Evolutionary conservation across 2,329 filamentous ascomycete genomes (phyloP).

Genomic region (Teratosphaeria viscida): DNA sequence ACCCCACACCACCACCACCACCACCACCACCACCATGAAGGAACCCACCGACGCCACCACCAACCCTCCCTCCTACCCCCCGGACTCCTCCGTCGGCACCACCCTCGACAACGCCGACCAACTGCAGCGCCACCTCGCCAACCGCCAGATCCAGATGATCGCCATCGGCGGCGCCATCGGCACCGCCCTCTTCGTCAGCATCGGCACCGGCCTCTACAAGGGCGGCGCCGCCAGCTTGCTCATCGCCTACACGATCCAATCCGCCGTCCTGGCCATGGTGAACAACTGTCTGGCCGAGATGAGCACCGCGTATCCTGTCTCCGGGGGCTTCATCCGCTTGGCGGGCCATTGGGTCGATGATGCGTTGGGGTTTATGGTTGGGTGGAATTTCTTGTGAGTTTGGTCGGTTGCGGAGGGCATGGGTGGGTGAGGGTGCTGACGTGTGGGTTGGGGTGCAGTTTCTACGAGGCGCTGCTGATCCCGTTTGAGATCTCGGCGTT

Average conservation of each 20-base stretch:
- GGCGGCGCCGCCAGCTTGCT: slow-evolving; percentile 46
- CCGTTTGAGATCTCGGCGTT: slow-evolving; percentile 44
- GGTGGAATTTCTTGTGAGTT: slow-evolving; percentile 22
- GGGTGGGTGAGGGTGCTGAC: not conserved
- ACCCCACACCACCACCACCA: not conserved
- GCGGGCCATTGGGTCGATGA: slow-evolving; percentile 57
- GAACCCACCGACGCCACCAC: not conserved
- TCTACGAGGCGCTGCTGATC: slow-evolving; percentile 42
- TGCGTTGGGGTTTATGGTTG: slow-evolving; percentile 48
- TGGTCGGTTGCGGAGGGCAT: not conserved
- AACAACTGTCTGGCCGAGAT: slow-evolving; percentile 59
- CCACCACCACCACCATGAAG: not conserved
- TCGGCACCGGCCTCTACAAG: slow-evolving; percentile 45
- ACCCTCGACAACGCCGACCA: slow-evolving; percentile 7
- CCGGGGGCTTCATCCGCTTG: slow-evolving; percentile 53
- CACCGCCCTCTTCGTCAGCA: slow-evolving; percentile 31
- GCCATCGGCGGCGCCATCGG: slow-evolving; percentile 27
- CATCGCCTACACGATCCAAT: slow-evolving; percentile 49
- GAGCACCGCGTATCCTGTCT: slow-evolving; percentile 52
- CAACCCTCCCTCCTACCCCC: not conserved
- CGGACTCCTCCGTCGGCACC: not conserved
- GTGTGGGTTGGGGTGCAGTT: slow-evolving; percentile 2
- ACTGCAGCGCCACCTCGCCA: slow-evolving; percentile 22
- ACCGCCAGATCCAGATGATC: slow-evolving; percentile 27
- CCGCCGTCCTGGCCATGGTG: slow-evolving; percentile 46